phyloP scores from a whole-genome alignment of 768 basidiomycete genomes.

The Mycena kentingensis region DNA sequence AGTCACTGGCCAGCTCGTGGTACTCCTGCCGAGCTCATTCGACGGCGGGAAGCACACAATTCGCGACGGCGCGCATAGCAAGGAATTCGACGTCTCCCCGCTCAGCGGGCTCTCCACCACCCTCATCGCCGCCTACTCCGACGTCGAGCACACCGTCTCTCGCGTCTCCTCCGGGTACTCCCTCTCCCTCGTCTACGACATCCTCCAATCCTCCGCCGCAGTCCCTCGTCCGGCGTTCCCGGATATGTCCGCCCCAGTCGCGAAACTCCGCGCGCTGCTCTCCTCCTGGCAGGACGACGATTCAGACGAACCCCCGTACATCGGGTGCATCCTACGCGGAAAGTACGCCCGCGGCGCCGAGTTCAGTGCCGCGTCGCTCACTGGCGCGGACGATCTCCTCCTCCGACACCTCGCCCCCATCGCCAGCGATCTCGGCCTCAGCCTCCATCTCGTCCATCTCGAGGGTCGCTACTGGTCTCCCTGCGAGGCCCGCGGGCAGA shows the following conservation, averaged over 20 bases:
- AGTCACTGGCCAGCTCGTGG: background rate
- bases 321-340: background rate
- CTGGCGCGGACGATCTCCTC: background rate
- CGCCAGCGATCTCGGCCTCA: background rate
- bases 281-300: background rate
- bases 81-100: background rate
- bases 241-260: background rate
- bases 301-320: background rate
- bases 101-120: slow-evolving; percentile 1
- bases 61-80: background rate
- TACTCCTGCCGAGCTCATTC: slow-evolving; percentile 5
- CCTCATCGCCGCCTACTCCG: background rate
- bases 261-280: background rate
- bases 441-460: background rate
- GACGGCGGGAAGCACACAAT: slow-evolving; percentile 4
- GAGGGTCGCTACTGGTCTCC: background rate
- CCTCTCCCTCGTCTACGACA: slow-evolving; percentile 5
- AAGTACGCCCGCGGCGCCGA: background rate
- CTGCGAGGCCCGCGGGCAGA: too few relatives aligned
- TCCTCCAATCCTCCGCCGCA: background rate
- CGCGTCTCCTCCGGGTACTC: slow-evolving; percentile 1
- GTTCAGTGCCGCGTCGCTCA: background rate
- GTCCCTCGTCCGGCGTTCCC: background rate
- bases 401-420: background rate
- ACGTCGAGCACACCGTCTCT: background rate